Base-by-base conservation (phyloP, 768 basidiomycete species). In the Cystoderma amianthinum region DNA sequence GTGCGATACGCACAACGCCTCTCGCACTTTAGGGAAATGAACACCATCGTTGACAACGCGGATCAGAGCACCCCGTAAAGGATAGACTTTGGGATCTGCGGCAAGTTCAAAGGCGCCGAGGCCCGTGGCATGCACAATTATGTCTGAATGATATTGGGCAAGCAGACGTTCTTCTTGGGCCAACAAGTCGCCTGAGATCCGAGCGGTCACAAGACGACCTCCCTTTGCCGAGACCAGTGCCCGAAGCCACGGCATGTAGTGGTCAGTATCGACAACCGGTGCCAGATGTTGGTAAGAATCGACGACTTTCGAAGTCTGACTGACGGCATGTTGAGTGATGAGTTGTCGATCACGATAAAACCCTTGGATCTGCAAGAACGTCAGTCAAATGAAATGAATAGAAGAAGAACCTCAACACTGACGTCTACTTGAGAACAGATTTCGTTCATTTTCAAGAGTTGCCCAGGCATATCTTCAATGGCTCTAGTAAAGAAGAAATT, bases 201-300 rank as follows among this genome's bases (percentile, higher is more conserved):
- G 53, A 23, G 49, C 46, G 2, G 62, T 63, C 20, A 58, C 45
- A 17, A 59, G 45, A 23, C 46, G 48, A 1, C 50, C 59, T 21
- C 59, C 61, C 45, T 64, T 64, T 33, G 50, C 45, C 17, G 42
- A 39, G 10, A 57, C 46, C 5, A 58, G 43, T 23, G 38, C 32
- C 13, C 50, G 54, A 18, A 64, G 45, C 59, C 63, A 63, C 36
- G 45, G 43, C 60, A 64, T 64, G 44, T 55, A 57, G 18, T 44
- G 47, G 51, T 65, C 64, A 20, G 64, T 64, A 46, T 65, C 64
- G 43, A 65, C 55, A 38, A 62, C 53, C n/a, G 63, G 64, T 4
- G 60, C 54, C 15, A 57, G 44, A 32, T 57, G 52, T 44, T 61
- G 51, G 46, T 65, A 65, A 9, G 63, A 57, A 35, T 65, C 63